Percentiles rank a stretch among this genome's conserved stretches.
These are phyloP conservation scores for Sungouiozyma ichnusensis DNA, from an alignment of 805 yeast species.

Conservation along the genomic window DNA sequence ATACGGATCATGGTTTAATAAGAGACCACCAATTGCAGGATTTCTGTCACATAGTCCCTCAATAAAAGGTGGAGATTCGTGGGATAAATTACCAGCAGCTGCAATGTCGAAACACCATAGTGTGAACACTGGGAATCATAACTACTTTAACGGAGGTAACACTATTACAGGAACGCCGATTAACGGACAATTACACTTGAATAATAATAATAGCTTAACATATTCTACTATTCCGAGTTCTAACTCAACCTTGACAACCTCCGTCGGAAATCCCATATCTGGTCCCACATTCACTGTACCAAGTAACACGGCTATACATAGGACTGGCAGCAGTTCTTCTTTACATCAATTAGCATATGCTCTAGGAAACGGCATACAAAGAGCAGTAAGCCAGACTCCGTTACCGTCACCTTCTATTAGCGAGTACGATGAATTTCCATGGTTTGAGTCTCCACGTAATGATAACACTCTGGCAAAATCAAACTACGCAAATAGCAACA, in stretches of 20 bases:
- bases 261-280: neutral
- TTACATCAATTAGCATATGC: conserved; percentile 13
- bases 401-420: conserved; percentile 28
- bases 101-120: neutral
- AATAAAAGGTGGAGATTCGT: conserved; percentile 13
- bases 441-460: conserved; percentile 25
- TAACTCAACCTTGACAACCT: neutral
- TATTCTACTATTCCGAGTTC: neutral
- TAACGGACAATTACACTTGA: neutral
- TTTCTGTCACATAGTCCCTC: conserved; percentile 19
- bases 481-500: conserved; percentile 3
- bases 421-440: conserved; percentile 35
- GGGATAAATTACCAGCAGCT: conserved; percentile 16
- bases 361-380: conserved; percentile 7
- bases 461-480: conserved; percentile 5
- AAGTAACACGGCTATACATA: conserved; percentile 7
- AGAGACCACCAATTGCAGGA: conserved; percentile 17
- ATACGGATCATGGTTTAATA: conserved; percentile 28
- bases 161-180: conserved; percentile 1
- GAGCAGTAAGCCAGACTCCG: conserved; percentile 20
- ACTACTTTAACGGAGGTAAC: neutral
- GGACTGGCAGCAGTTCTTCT: conserved; percentile 21
- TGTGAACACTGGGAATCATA: neutral
- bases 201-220: too few species aligned
- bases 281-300: conserved; percentile 15